Evolutionary conservation across 1,284 basidiomycete species (phyloP).

Genomic region (Phaffia rhodozyma): DNA sequence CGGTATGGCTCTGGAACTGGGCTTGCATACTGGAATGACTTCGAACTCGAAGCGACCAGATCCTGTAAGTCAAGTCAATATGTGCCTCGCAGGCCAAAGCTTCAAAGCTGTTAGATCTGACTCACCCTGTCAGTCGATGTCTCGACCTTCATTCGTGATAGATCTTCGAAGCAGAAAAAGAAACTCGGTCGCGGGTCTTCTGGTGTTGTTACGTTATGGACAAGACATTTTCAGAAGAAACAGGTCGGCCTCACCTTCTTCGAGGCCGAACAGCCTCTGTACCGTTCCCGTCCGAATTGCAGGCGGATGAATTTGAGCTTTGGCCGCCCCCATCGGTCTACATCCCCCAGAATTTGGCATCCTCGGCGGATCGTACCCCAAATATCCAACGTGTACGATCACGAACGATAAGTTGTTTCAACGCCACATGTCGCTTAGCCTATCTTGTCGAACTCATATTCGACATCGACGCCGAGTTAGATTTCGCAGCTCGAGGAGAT

Average conservation of each 20-base stretch:
- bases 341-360: constrained; percentile 21
- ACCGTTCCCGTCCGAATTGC: constrained; percentile 32
- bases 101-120: not conserved
- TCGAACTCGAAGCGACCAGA: constrained; percentile 23
- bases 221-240: constrained; percentile 37
- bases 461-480: constrained; percentile 27
- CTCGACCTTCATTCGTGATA: not conserved
- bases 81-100: not conserved
- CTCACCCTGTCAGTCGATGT: too few relatives aligned
- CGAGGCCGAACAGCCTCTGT: constrained; percentile 33
- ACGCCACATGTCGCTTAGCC: constrained; percentile 29
- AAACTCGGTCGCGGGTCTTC: constrained; percentile 34
- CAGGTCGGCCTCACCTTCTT: constrained; percentile 35
- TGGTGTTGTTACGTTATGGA: constrained; percentile 38
- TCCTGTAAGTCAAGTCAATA: constrained; percentile 19
- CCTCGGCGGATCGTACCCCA: constrained; percentile 1
- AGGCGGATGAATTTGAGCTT: constrained; percentile 37
- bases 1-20: constrained; percentile 36
- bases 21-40: constrained; percentile 31
- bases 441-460: constrained; percentile 32
- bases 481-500: constrained; percentile 26
- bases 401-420: constrained; percentile 29
- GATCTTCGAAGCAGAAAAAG: constrained; percentile 24
- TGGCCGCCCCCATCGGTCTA: constrained; percentile 31
- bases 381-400: not conserved